A percentile compares a stretch with the other conserved stretches of the same genome.
These are phyloP conservation scores for Uromyces viciae-fabae DNA, from an alignment of 1,284 basidiomycete genomes.

Conservation along the genomic window DNA sequence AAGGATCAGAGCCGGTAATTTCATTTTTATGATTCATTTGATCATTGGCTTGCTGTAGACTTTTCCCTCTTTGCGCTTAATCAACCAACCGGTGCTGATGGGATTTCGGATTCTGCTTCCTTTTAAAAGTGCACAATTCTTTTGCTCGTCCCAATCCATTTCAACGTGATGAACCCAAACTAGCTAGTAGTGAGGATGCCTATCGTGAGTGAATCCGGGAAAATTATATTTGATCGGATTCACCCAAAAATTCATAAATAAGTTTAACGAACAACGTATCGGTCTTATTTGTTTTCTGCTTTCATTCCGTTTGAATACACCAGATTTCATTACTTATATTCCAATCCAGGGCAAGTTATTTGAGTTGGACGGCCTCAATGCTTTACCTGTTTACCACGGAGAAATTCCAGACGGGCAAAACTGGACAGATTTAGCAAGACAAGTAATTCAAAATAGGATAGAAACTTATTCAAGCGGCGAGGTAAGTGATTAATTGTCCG, in stretches of 20 bases:
- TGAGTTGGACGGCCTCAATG: slow-evolving; percentile 83
- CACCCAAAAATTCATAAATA: no score
- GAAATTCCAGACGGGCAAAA: slow-evolving; percentile 62
- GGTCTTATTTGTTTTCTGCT: background rate
- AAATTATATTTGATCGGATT: no score
- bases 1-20: slow-evolving; percentile 50
- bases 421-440: slow-evolving; percentile 76
- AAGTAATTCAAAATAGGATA: slow-evolving; percentile 78
- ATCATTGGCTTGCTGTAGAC: slow-evolving; percentile 61
- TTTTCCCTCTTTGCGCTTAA: background rate
- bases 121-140: slow-evolving; percentile 79
- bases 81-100: background rate
- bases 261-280: no score
- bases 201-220: slow-evolving; percentile 77
- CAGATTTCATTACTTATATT: slow-evolving; percentile 63
- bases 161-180: slow-evolving; percentile 57
- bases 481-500: no score
- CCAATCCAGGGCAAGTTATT: slow-evolving; percentile 76
- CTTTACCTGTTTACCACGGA: slow-evolving; percentile 73
- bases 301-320: background rate
- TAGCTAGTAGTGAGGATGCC: slow-evolving; percentile 74
- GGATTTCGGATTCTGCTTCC: slow-evolving; percentile 51
- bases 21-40: no score
- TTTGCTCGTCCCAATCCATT: slow-evolving; percentile 73
- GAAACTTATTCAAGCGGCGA: slow-evolving; percentile 77